Evolutionary conservation across 1,139 yeast species (phyloP).

Genomic region (Hyphopichia fennica): DNA sequence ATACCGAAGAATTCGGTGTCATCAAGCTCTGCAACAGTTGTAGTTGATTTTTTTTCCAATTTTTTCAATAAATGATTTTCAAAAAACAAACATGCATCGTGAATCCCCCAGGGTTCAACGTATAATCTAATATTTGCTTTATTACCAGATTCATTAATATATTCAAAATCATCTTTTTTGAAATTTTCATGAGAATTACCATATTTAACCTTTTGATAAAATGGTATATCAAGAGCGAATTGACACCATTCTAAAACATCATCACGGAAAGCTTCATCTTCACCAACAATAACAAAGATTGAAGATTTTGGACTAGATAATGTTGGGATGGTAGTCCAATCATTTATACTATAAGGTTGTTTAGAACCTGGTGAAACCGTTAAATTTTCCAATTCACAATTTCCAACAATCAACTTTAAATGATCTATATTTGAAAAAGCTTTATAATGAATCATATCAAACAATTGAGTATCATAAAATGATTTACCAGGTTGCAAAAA

Average conservation of each 20-base stretch:
- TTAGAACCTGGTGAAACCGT: slow-evolving; percentile 16
- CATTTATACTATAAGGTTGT: slow-evolving; percentile 15
- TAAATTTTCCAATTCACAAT: slow-evolving; percentile 7
- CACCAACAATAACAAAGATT: slow-evolving; percentile 38
- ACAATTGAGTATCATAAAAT: slow-evolving; percentile 29
- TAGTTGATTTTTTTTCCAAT: slow-evolving; percentile 9
- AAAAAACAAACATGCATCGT: slow-evolving; percentile 36
- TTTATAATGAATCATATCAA: slow-evolving; percentile 30
- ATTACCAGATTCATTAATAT: slow-evolving; percentile 12
- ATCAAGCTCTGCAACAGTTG: slow-evolving; percentile 14
- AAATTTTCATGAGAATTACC: slow-evolving; percentile 26
- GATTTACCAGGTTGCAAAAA: slow-evolving; percentile 30
- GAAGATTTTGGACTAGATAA: slow-evolving; percentile 24
- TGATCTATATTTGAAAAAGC: slow-evolving; percentile 6
- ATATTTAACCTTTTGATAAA: slow-evolving; percentile 17
- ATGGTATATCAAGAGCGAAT: slow-evolving; percentile 31
- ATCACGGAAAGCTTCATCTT: slow-evolving; percentile 46
- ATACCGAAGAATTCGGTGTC: slow-evolving; percentile 27
- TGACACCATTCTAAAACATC: slow-evolving; percentile 39
- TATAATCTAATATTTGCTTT: slow-evolving; percentile 19
- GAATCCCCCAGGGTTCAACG: slow-evolving; percentile 48
- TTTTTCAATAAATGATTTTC: slow-evolving; percentile 24
- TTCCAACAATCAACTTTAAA: slow-evolving; percentile 11
- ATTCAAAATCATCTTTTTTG: slow-evolving; percentile 18
- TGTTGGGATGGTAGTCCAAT: slow-evolving; percentile 38